These are phyloP conservation scores for Cocos nucifera DNA, from an alignment of 176 grass and related monocot genomes.

Conservation along the genomic window DNA sequence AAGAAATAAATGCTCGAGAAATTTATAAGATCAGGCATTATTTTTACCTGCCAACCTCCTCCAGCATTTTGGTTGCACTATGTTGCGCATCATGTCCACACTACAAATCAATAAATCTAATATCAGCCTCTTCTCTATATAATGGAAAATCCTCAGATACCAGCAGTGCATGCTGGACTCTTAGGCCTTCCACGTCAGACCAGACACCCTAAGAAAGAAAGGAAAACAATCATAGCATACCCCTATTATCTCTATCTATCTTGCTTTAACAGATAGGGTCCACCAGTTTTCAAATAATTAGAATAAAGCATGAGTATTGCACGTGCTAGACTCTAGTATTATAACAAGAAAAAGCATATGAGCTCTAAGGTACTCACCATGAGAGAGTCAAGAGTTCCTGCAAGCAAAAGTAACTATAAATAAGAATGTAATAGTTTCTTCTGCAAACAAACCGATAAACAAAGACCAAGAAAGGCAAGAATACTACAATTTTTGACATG, in stretches of 20 bases:
- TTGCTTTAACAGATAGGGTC: too few relatives aligned
- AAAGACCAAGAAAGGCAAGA: neutral
- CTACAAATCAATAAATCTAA: conserved; percentile 37
- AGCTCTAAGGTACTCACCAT: conserved; percentile 63
- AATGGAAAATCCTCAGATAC: neutral
- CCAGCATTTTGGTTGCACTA: conserved; percentile 65
- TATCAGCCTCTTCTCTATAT: neutral
- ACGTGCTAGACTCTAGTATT: too few relatives aligned
- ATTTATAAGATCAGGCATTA: neutral
- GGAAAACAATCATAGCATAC: too few relatives aligned
- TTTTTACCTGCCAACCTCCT: conserved; percentile 65
- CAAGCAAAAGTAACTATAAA: conserved; percentile 19
- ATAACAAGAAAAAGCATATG: neutral
- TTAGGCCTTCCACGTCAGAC: too few relatives aligned
- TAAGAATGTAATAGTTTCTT: neutral
- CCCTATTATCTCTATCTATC: too few relatives aligned
- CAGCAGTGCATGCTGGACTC: too few relatives aligned
- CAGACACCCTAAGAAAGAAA: too few relatives aligned
- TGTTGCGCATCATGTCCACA: conserved; percentile 76
- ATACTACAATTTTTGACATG: neutral
- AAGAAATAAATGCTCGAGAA: neutral
- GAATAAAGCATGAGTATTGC: too few relatives aligned
- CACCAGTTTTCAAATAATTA: too few relatives aligned
- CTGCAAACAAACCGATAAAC: neutral
- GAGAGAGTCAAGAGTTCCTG: conserved; percentile 95